A percentile compares a stretch with the other conserved stretches of the same genome.
Evolutionary conservation across 192 early-diverging fungal genomes (phyloP).

Genomic region (Coemansia sp.): DNA sequence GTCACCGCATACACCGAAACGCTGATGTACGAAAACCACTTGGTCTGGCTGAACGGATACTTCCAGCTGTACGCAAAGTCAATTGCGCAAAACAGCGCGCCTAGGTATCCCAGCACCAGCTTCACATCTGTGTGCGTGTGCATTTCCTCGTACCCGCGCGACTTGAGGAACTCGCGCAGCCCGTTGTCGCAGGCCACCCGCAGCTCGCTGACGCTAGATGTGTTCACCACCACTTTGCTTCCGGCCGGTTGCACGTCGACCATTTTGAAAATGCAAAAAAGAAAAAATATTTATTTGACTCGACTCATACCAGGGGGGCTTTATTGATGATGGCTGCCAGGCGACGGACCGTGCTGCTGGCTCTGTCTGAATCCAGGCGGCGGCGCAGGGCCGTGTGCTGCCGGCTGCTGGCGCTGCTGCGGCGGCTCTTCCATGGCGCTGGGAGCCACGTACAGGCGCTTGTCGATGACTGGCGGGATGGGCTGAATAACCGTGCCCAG

Average conservation of each 20-base stretch:
- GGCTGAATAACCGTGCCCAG: constrained; percentile 97
- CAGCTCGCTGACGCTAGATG: constrained; percentile 53
- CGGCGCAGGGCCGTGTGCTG: constrained; percentile 30
- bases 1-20: constrained; percentile 55
- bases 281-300: too few species aligned
- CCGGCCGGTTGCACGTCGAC: background rate
- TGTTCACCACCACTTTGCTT: constrained; percentile 45
- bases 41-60: constrained; percentile 61
- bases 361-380: constrained; percentile 26
- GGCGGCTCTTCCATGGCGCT: constrained; percentile 66
- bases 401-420: constrained; percentile 55
- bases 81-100: constrained; percentile 69
- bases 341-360: constrained; percentile 7
- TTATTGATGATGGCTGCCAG: background rate
- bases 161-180: constrained; percentile 49
- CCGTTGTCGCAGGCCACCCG: constrained; percentile 67
- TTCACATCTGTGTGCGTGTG: constrained; percentile 80
- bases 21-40: constrained; percentile 60
- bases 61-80: constrained; percentile 70
- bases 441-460: constrained; percentile 81
- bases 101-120: constrained; percentile 75
- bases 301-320: too few species aligned
- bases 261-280: constrained; percentile 1
- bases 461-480: constrained; percentile 97
- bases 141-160: constrained; percentile 62